A percentile compares a stretch with the other conserved stretches of the same genome.
These are phyloP conservation scores for Ophiosphaerella narmari DNA, from an alignment of 2,329 filamentous ascomycete species.

Conservation along the genomic window DNA sequence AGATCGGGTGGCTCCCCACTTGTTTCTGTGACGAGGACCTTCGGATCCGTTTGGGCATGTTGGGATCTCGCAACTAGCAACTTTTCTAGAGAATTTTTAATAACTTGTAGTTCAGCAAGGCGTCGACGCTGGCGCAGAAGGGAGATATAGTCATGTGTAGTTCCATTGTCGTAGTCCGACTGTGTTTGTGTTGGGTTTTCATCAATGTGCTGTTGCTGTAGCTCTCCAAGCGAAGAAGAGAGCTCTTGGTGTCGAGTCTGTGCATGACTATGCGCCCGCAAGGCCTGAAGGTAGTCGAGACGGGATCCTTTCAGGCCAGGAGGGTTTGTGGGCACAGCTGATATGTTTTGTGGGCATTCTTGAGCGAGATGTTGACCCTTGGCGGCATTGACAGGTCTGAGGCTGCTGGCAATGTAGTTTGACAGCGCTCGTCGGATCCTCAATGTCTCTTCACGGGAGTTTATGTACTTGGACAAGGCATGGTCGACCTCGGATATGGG, in stretches of 20 bases:
- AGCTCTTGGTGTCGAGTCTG: slow-evolving; percentile 44
- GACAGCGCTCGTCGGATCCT: slow-evolving; percentile 42
- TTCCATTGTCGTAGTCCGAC: slow-evolving; percentile 35
- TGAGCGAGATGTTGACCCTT: slow-evolving; percentile 40
- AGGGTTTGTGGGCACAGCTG: slow-evolving; percentile 30
- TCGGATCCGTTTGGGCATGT: slow-evolving; percentile 28
- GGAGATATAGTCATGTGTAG: slow-evolving; percentile 45
- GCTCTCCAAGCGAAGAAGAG: slow-evolving; percentile 37
- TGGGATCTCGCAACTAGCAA: slow-evolving; percentile 44
- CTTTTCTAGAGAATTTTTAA: slow-evolving; percentile 51
- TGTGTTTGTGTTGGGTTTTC: slow-evolving; percentile 36
- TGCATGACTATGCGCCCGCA: slow-evolving; percentile 50
- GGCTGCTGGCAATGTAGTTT: slow-evolving; percentile 36
- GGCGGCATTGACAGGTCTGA: slow-evolving; percentile 32
- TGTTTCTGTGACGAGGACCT: slow-evolving; percentile 28
- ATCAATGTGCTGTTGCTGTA: slow-evolving; percentile 29
- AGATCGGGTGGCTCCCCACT: slow-evolving; percentile 45
- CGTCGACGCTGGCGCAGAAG: slow-evolving; percentile 53
- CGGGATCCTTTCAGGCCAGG: slow-evolving; percentile 50
- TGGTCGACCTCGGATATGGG: slow-evolving; percentile 45
- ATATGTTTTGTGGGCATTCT: slow-evolving; percentile 30
- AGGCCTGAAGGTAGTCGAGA: slow-evolving; percentile 52
- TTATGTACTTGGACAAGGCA: slow-evolving; percentile 42
- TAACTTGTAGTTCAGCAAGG: slow-evolving; percentile 53
- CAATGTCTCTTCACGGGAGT: slow-evolving; percentile 43